Evolutionary conservation across 1,284 basidiomycete species (phyloP), one percentile per base, ranked within the genome.

Genomic region (Xanthoconium separans): DNA sequence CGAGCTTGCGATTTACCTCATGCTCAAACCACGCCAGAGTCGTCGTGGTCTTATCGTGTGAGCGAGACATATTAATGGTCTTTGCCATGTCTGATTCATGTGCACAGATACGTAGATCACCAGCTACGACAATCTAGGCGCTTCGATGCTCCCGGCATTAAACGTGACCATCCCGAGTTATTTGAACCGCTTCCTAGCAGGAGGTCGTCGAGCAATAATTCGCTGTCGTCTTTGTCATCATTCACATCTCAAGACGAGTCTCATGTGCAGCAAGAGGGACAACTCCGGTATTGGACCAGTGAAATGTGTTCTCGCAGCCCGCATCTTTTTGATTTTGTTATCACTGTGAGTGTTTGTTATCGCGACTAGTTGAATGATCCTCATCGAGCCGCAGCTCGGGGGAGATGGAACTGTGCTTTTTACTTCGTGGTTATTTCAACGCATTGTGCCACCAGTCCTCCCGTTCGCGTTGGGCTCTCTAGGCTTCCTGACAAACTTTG

Each of bases 381-480:
- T 60, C 37, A 53, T 62, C 15, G 45, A 27, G 29, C 29, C 33
- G 41, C 57, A 95, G 89, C 87, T 97, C 56, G 97, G 97, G 44
- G 97, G 97, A 16, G 97, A 99, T 70, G 97, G 97, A 12, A 99
- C 97, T 1, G 96, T 99, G 1, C 82, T 99, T 20, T 99, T 98
- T 76, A 98, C 97, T 6, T 99, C 97, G 5, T 99, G 97, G 97
- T 80, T 99, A 34, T 99, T 99, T 79, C 97, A 99, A 70, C 86
- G 88, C 59, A 94, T 98, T 65, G 97, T 99, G 12, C 97, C 97
- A 12, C 97, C 97, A 6, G 94, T 99, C 37, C 84, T 99, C 27
- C 89, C 97, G 0, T 99, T 99, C 70, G 95, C 97, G 0, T 83
- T 99, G n/a, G 97, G 97, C 42, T 99, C 96, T 10, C 84, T 99